Evolutionary conservation across 306 rosid genomes (phyloP).

Genomic region (Morella rubra): DNA sequence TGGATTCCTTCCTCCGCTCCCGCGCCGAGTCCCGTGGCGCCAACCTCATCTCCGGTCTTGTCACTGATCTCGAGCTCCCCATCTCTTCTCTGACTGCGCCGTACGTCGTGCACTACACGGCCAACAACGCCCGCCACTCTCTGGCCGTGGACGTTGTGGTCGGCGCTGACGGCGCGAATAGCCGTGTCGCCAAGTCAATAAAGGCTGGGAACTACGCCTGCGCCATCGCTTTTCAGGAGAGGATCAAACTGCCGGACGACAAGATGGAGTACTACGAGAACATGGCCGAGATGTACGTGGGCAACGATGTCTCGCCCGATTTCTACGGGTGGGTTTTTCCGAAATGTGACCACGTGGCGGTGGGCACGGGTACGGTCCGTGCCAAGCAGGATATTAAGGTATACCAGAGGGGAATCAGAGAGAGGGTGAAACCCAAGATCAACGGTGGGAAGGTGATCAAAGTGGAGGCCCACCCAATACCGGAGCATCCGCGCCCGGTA

Average conservation of each 20-base stretch:
- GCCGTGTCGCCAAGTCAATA: conserved; percentile 79
- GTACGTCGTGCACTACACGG: conserved; percentile 58
- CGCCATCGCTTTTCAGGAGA: conserved; percentile 89
- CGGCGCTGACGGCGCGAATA: conserved; percentile 86
- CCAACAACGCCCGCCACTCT: conserved; percentile 29
- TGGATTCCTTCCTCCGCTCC: conserved; percentile 79
- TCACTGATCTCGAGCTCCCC: conserved; percentile 61
- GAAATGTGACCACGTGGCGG: conserved; percentile 95
- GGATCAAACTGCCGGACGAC: conserved; percentile 68
- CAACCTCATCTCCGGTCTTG: conserved; percentile 54
- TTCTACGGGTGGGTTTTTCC: conserved; percentile 96
- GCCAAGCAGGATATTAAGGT: conserved; percentile 57
- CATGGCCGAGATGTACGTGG: conserved; percentile 85
- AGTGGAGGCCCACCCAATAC: conserved; percentile 91
- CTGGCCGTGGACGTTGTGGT: conserved; percentile 79
- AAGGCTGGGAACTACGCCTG: conserved; percentile 67
- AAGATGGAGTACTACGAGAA: conserved; percentile 74
- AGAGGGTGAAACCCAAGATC: conserved; percentile 54
- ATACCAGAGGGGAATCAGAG: conserved; percentile 68
- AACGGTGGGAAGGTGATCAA: conserved; percentile 70
- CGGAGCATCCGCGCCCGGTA: conserved; percentile 76
- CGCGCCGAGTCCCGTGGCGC: conserved; percentile 75
- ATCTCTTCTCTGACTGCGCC: conserved; percentile 38
- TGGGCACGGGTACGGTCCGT: conserved; percentile 82
- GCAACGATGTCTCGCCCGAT: conserved; percentile 88